A percentile compares a stretch with the other conserved stretches of the same genome.
These are phyloP conservation scores for Cyamopsis tetragonoloba DNA, from an alignment of 306 rosid species.

Conservation along the genomic window DNA sequence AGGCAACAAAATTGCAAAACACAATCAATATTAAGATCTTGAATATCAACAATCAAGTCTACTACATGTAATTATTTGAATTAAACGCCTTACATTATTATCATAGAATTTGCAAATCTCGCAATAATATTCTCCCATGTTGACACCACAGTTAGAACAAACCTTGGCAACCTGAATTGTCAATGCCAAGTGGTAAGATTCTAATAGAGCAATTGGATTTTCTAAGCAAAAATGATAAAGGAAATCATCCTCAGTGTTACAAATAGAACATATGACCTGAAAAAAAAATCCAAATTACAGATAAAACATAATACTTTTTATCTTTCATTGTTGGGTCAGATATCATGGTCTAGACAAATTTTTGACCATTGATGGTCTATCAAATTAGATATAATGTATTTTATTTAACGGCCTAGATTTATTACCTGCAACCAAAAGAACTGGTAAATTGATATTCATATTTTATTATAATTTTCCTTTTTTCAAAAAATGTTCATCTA, in stretches of 20 bases:
- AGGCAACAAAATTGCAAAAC: background rate
- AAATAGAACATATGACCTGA: constrained; percentile 64
- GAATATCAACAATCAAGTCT: background rate
- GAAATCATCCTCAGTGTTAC: constrained; percentile 34
- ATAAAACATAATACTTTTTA: no score
- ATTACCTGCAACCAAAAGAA: no score
- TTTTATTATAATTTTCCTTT: no score
- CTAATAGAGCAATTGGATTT: no score
- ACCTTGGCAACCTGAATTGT: constrained; percentile 50
- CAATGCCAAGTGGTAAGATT: background rate
- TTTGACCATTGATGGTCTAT: no score
- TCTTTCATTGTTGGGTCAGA: no score
- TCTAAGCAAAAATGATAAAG: background rate
- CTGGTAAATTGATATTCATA: no score
- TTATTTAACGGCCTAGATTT: no score
- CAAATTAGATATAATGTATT: no score
- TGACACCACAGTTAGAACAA: constrained; percentile 61
- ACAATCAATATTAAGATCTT: background rate
- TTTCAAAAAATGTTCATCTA: no score
- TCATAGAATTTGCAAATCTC: constrained; percentile 67
- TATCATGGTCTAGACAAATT: no score
- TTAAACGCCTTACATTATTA: constrained; percentile 41
- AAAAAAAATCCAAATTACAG: constrained; percentile 22
- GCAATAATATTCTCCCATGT: constrained; percentile 69
- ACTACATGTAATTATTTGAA: background rate